Percentiles rank a stretch among this genome's conserved stretches.
These are phyloP conservation scores for Candida insectorum DNA, from an alignment of 805 yeast species.

Conservation along the genomic window DNA sequence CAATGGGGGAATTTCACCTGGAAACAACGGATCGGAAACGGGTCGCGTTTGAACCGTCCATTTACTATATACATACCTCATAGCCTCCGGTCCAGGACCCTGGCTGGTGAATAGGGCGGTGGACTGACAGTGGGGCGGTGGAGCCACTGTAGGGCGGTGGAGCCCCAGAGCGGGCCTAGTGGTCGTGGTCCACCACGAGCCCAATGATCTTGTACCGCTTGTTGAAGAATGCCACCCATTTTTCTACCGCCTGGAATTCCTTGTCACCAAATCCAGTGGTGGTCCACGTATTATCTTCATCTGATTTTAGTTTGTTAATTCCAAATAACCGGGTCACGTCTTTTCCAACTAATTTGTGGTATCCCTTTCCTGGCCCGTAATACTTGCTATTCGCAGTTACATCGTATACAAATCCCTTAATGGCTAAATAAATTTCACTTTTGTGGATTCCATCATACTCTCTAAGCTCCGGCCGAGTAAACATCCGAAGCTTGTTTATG, in stretches of 20 bases:
- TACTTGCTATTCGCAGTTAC: constrained; percentile 63
- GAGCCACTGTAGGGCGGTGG: too few species aligned
- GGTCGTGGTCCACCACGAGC: constrained; percentile 31
- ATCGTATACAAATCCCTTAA: constrained; percentile 76
- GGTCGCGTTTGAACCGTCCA: too few species aligned
- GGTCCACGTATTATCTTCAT: constrained; percentile 39
- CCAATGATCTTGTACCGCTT: constrained; percentile 39
- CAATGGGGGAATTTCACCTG: too few species aligned
- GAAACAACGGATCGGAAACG: too few species aligned
- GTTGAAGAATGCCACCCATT: constrained; percentile 69
- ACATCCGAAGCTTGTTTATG: constrained; percentile 26
- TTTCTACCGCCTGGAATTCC: constrained; percentile 60
- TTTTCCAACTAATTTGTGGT: constrained; percentile 68
- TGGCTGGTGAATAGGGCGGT: too few species aligned
- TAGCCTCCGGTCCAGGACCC: too few species aligned
- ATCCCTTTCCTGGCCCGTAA: constrained; percentile 76
- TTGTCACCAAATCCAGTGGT: constrained; percentile 52
- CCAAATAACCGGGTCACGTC: constrained; percentile 80
- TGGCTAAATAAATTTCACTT: constrained; percentile 60
- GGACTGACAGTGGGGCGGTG: too few species aligned
- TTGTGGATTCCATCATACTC: constrained; percentile 28
- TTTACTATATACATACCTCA: too few species aligned
- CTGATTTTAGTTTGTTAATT: constrained; percentile 41
- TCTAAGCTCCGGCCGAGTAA: constrained; percentile 30
- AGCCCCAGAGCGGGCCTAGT: too few species aligned